Base-by-base conservation (phyloP, 345 rosid genomes). In the Raphanus sativus region DNA sequence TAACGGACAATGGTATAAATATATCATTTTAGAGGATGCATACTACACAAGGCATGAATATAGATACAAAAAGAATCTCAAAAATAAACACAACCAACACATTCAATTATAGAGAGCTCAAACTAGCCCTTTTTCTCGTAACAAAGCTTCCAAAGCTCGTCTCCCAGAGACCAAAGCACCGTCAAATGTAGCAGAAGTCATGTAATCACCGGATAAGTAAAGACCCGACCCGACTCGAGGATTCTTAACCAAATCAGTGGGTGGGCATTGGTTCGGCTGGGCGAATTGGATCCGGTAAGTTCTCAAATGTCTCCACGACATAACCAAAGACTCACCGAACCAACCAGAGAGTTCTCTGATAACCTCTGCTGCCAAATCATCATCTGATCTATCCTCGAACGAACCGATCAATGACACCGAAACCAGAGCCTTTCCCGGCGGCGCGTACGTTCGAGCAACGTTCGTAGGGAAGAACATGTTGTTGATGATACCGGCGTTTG, bases 91-190 rank as follows among this genome's bases (percentile, higher is more conserved):
- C 4, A 24, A 7, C 12, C 24, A 50, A 69, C 73, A 60, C 0
- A 0, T 5, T 38, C 67, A 25, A 50, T 8, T 26, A 8, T 26
- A 8, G 69, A 30, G 65, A 29, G 40, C 24, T 62, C 65, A 62
- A 1, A 33, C n/a, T n/a, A 30, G 61, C 55, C 70, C 67, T 11
- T 65, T 80, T 36, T 75, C 97, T 65, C 55, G 77, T 6, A 94
- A 42, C 67, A 94, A 81, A 67, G 87, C 91, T 66, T 94, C 98
- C 1, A 77, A 97, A 0, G 98, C 98, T 83, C 67, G 76, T 75
- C 95, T 82, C 17, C 97, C 98, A 0, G 97, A 94, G 69, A 89
- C 93, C 81, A 94, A 58, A 74, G 98, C 97, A 0, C 97, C 98
- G 13, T 92, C 98, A 38, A 94, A 94, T 3, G 98, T 90, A 36